phyloP scores from a whole-genome alignment of 495 filamentous ascomycete species.

The Aspergillus homomorphus region DNA sequence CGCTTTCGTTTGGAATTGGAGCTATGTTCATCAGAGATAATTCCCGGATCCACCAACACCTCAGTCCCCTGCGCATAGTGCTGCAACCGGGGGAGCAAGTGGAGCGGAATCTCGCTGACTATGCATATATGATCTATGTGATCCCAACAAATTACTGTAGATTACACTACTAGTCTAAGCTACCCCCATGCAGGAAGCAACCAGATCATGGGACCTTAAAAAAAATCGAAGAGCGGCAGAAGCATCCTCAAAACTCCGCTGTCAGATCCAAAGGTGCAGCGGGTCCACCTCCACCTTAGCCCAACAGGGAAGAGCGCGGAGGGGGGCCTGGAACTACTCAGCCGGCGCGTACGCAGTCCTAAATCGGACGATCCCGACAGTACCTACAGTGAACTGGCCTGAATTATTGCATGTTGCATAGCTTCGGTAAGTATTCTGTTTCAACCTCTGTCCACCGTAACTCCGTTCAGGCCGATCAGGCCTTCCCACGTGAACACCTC shows the following conservation, averaged over 20 bases:
- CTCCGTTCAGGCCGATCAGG: constrained; percentile 1
- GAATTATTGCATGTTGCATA: not conserved
- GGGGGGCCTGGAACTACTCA: no score
- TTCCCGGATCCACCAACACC: no score
- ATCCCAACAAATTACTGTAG: no score
- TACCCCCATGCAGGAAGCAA: not conserved
- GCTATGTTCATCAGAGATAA: no score
- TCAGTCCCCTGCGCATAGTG: no score
- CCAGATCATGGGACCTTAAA: constrained; percentile 14
- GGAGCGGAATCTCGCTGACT: not conserved
- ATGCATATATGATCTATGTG: not conserved
- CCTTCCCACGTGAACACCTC: constrained; percentile 9
- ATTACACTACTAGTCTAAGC: no score
- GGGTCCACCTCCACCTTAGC: not conserved
- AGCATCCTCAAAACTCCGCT: not conserved
- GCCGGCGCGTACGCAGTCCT: no score
- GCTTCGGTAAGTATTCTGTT: no score
- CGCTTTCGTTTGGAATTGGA: no score
- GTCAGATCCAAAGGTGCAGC: constrained; percentile 10
- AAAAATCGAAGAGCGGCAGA: constrained; percentile 1
- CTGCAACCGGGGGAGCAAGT: no score
- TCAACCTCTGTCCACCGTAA: not conserved
- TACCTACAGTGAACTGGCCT: not conserved
- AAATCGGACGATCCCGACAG: no score
- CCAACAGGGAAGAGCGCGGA: no score